Base-by-base conservation (phyloP, 768 basidiomycete species). In the Pleurotus pulmonarius region DNA sequence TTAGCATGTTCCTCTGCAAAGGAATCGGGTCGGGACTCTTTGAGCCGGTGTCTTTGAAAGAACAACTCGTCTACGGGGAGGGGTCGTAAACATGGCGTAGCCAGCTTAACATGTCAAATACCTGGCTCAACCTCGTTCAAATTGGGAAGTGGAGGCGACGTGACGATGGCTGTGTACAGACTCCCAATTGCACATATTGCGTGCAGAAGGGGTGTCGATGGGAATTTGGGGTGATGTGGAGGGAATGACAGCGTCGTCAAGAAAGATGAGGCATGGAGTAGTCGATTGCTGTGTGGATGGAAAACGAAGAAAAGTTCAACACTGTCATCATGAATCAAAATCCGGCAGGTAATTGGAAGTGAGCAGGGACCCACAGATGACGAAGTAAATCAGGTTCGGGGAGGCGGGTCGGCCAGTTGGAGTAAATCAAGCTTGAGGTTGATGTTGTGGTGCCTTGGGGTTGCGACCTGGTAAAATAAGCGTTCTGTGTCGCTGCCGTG, bases 101-200 rank as follows among this genome's bases (percentile, higher is more conserved):
- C 39, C 15, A 54, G 26, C 34, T 13, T 39, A 44, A 45, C 47
- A 38, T 45, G 46, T 40, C 39, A 37, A 34, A 15, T 59, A 79
- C 77, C 76, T 66, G 79, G 75, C 37, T 75, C 70, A 29, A 77
- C 73, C 62, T 82, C 73, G 34, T 72, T 70, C 53, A 80, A 78
- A 58, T 80, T 72, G 18, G 79, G 78, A 29, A 77, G 69, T 2
- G 84, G 81, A 18, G 83, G 78, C 3, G 80, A 82, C 9, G 79
- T 73, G 3, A 87, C 82, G 3, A 83, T 85, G 13, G 85, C 83
- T 1, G 88, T 91, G 61, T 91, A 92, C 18, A 87, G 71, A 56
- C 89, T 86, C 13, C 88, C 86, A 37, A 87, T 76, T 1, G 90
- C 92, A 69, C 91, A 92, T 49, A 95, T 89, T n/a, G 90, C 90